phyloP scores from a whole-genome alignment of 768 basidiomycete species.

The Mycena epipterygia region DNA sequence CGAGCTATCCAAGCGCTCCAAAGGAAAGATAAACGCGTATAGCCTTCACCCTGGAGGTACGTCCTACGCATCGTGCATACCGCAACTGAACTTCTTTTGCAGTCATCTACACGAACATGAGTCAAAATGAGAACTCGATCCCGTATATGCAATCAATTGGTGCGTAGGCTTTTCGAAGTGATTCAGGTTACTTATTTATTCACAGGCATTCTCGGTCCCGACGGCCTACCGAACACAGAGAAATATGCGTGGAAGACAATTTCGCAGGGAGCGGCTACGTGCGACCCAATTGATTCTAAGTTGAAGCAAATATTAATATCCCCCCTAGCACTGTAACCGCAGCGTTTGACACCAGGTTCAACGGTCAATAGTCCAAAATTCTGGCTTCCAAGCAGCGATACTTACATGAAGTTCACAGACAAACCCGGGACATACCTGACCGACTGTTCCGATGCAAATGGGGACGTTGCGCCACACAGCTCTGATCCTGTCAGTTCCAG shows the following conservation, averaged over 20 bases:
- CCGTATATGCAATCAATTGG: too few relatives aligned
- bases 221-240: background rate
- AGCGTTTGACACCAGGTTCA: background rate
- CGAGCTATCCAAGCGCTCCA: background rate
- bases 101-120: too few relatives aligned
- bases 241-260: background rate
- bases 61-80: too few relatives aligned
- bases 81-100: background rate
- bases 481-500: background rate
- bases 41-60: conserved; percentile 2
- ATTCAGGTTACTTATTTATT: too few relatives aligned
- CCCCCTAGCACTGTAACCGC: background rate
- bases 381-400: background rate
- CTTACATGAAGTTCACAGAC: background rate
- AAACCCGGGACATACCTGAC: background rate
- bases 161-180: too few relatives aligned
- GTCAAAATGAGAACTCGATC: too few relatives aligned
- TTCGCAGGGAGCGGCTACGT: background rate
- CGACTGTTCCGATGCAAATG: background rate
- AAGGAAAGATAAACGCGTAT: background rate
- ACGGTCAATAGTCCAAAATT: background rate
- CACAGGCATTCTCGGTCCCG: background rate
- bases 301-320: background rate
- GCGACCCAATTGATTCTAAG: background rate
- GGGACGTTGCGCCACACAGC: background rate